Evolutionary conservation across 2,329 filamentous ascomycete species (phyloP), one percentile per base, ranked within the genome.

Genomic region (Fusarium torulosum): DNA sequence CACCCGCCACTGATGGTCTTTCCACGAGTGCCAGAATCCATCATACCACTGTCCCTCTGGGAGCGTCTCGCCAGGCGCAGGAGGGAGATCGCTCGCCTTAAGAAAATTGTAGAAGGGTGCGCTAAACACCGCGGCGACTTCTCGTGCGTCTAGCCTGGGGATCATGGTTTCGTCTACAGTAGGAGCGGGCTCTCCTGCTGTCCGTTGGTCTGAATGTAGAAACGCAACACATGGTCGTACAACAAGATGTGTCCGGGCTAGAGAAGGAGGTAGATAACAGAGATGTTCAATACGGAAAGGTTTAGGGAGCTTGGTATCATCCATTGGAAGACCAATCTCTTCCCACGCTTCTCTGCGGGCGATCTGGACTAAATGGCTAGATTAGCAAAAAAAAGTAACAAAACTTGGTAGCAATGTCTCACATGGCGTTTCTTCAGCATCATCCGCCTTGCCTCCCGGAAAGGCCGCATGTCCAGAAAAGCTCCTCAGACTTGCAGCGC

Each of bases 71-170:
- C 80, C 73, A 57, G 76, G 63, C 13, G 75, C 74, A 3, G 77
- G 77, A 4, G 82, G 78, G 65, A 91, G 84, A 76, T 92, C 90
- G 50, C 79, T 77, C 31, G 81, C 77, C 45, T 81, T 83, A 53
- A 98, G 81, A 77, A 98, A 97, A 76, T 94, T 92, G 76, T 90
- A 88, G 72, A 98, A 93, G 1, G 93, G 91, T 7, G 92, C 94
- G 7, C 92, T 95, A 80, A 98, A 98, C 33, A 98, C 93, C 43
- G 94, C 94, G 3, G 94, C 94, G 3, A 98, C 95, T 79, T 98
- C 95, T 69, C 92, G 90, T 2, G 94, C 92, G 79, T 97, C 93
- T 13, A 97, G 84, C 38, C 88, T 86, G 0, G 95, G 94, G 61
- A 93, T 93, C 79, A 94, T 86, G 63, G 84, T 86, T 70, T 90